A percentile compares a stretch with the other conserved stretches of the same genome.
These are phyloP conservation scores for Chrysanthemum makinoi DNA, from an alignment of 129 eudicot genomes.

Conservation along the genomic window DNA sequence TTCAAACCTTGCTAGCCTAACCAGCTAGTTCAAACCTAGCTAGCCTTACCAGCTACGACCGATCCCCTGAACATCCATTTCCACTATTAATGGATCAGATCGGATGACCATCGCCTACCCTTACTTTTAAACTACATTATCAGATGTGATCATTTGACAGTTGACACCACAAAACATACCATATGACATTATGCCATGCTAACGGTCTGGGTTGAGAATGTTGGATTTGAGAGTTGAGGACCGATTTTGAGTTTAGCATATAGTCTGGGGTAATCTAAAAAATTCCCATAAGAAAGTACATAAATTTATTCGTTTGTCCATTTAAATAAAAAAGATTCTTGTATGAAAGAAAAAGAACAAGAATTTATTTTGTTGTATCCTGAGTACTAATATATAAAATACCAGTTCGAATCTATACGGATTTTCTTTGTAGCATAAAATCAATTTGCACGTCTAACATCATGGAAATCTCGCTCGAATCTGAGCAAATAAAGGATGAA, in stretches of 20 bases:
- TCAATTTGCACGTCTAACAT: constrained; percentile 18
- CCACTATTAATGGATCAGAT: too few relatives aligned
- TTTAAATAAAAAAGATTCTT: constrained; percentile 13
- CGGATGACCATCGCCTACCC: too few relatives aligned
- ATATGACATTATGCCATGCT: neutral
- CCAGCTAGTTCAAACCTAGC: neutral
- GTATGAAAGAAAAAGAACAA: constrained; percentile 13
- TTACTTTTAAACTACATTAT: neutral
- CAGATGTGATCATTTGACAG: neutral
- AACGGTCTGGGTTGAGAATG: neutral
- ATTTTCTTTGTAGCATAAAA: constrained; percentile 10
- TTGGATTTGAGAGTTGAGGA: constrained; percentile 17
- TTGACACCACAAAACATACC: neutral
- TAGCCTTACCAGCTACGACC: too few relatives aligned
- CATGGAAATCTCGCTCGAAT: neutral
- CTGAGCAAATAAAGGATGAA: neutral
- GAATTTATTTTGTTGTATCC: neutral
- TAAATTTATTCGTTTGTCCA: neutral
- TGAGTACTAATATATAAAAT: neutral
- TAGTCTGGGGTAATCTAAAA: neutral
- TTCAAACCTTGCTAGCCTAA: too few relatives aligned
- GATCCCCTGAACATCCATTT: too few relatives aligned
- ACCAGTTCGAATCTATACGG: neutral
- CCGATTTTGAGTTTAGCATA: constrained; percentile 1
- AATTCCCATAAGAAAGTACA: neutral